Percentiles rank a stretch among this genome's conserved stretches.
These are phyloP conservation scores for Calonectria crousiana DNA, from an alignment of 2,329 filamentous ascomycete genomes.

Conservation along the genomic window DNA sequence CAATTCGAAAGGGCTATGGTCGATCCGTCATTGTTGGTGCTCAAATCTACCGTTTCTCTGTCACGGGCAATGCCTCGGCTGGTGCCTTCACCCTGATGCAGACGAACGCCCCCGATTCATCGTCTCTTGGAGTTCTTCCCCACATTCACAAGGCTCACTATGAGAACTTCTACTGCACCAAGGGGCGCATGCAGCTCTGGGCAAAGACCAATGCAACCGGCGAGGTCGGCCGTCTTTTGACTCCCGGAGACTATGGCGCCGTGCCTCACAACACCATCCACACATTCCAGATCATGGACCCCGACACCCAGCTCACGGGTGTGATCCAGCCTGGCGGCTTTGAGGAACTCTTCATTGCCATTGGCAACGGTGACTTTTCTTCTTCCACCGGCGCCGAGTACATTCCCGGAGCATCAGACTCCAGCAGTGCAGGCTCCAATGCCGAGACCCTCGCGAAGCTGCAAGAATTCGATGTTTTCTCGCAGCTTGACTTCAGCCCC, in stretches of 20 bases:
- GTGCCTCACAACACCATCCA: not conserved
- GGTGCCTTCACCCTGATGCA: not conserved
- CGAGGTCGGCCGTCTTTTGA: not conserved
- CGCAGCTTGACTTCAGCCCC: not conserved
- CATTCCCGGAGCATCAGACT: not conserved
- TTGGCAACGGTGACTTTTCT: not conserved
- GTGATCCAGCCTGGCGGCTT: not conserved
- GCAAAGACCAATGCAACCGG: not conserved
- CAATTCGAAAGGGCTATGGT: not conserved
- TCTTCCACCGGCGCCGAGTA: not conserved
- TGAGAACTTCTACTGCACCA: not conserved
- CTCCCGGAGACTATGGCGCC: not conserved
- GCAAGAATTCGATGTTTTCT: not conserved
- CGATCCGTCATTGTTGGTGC: not conserved
- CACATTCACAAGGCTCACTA: not conserved
- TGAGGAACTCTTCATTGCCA: not conserved
- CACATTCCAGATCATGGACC: not conserved
- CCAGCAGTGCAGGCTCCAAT: not conserved
- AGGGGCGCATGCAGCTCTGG: not conserved
- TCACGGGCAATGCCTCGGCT: not conserved
- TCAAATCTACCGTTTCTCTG: not conserved
- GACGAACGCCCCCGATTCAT: not conserved
- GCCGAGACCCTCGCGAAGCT: not conserved
- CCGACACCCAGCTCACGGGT: not conserved
- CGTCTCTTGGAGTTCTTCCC: not conserved